A percentile compares a stretch with the other conserved stretches of the same genome.
These are phyloP conservation scores for Wickerhamiella domercqiae DNA, from an alignment of 805 yeast genomes.

Conservation along the genomic window DNA sequence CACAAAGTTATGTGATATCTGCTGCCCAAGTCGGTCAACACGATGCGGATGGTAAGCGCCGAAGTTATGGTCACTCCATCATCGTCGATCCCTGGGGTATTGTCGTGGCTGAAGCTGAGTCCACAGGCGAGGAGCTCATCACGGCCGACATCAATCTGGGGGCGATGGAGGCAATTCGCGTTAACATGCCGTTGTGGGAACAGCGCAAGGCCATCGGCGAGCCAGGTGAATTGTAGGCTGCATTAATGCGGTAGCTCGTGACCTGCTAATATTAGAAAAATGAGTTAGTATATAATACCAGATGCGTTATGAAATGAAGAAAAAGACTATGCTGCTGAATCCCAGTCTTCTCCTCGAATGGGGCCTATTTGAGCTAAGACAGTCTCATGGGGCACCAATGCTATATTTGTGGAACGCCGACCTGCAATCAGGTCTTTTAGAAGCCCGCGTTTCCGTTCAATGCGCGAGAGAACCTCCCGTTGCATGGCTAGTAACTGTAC, in stretches of 20 bases:
- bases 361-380: too few species aligned
- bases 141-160: constrained; percentile 58
- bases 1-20: constrained; percentile 75
- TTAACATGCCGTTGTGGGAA: constrained; percentile 48
- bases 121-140: constrained; percentile 64
- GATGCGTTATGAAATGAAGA: too few species aligned
- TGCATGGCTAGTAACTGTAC: too few species aligned
- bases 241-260: background rate
- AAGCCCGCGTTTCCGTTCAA: too few species aligned
- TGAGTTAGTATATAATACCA: background rate
- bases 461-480: too few species aligned
- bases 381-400: too few species aligned
- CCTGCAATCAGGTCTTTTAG: too few species aligned
- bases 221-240: too few species aligned
- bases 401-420: too few species aligned
- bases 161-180: constrained; percentile 38
- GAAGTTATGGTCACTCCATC: constrained; percentile 75
- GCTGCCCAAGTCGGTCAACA: constrained; percentile 82
- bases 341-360: too few species aligned
- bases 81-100: constrained; percentile 91
- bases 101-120: constrained; percentile 60
- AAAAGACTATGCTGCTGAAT: too few species aligned
- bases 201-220: constrained; percentile 31
- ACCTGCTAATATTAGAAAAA: background rate
- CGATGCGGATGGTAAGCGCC: constrained; percentile 46